phyloP scores from a whole-genome alignment of 768 basidiomycete genomes.

The Floccularia luteovirens region DNA sequence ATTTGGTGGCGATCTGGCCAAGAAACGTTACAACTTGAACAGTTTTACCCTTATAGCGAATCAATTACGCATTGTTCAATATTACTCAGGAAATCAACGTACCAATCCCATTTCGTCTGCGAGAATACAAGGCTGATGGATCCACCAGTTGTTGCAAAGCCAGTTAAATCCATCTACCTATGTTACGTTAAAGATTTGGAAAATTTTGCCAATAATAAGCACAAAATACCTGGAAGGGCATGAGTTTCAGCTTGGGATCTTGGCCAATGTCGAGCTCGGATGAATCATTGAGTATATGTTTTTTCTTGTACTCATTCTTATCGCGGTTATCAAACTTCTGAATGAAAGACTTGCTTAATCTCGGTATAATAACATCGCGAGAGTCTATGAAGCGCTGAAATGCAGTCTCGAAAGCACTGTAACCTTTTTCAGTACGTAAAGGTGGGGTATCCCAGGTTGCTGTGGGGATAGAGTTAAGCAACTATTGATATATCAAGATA shows the following conservation, averaged over 20 bases:
- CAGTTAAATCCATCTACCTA: constrained; percentile 79
- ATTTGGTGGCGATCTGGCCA: constrained; percentile 49
- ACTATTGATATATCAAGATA: constrained; percentile 1
- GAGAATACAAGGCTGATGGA: constrained; percentile 75
- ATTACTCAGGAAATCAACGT: constrained; percentile 8
- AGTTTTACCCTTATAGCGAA: constrained; percentile 65
- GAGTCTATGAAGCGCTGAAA: constrained; percentile 61
- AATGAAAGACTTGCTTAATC: constrained; percentile 31
- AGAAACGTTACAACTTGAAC: constrained; percentile 87
- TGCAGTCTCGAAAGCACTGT: constrained; percentile 59
- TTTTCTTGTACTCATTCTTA: constrained; percentile 44
- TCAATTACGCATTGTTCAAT: constrained; percentile 1
- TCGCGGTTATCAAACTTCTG: constrained; percentile 43
- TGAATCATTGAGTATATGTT: constrained; percentile 37
- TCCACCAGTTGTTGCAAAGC: constrained; percentile 88
- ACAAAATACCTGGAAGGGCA: constrained; percentile 75
- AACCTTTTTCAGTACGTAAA: constrained; percentile 42
- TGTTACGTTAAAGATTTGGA: constrained; percentile 1
- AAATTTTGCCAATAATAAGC: background rate
- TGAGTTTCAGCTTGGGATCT: constrained; percentile 51
- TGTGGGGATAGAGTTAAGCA: constrained; percentile 20
- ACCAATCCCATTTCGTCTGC: constrained; percentile 98
- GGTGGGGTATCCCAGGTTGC: constrained; percentile 95
- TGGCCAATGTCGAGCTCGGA: constrained; percentile 66
- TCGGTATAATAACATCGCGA: constrained; percentile 50